Evolutionary conservation across 306 rosid genomes (phyloP).

Genomic region (Purshia tridentata): DNA sequence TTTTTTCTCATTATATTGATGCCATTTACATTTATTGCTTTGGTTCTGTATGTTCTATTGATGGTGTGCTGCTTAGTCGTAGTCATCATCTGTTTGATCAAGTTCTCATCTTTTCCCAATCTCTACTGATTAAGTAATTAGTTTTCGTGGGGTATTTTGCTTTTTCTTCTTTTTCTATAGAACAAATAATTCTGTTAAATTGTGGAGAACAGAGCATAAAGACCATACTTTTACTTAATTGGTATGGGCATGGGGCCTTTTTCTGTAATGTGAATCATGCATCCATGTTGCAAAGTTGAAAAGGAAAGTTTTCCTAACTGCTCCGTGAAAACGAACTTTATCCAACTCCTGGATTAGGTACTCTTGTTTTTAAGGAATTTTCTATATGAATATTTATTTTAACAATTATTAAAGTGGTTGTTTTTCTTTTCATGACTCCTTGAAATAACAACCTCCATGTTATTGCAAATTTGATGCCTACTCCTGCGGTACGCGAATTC

Average conservation of each 20-base stretch:
- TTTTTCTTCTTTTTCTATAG: background rate
- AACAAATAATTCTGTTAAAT: background rate
- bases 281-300: constrained; percentile 7
- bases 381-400: background rate
- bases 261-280: constrained; percentile 4
- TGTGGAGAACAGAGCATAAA: too few species aligned
- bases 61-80: background rate
- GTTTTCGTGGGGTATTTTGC: background rate
- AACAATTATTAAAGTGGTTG: background rate
- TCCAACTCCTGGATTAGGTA: background rate
- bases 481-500: background rate
- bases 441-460: background rate
- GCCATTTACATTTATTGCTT: background rate
- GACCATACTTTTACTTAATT: background rate
- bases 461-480: background rate
- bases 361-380: background rate
- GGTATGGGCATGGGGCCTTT: background rate
- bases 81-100: background rate
- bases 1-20: background rate
- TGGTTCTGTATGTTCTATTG: background rate
- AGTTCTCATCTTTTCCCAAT: background rate
- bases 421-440: background rate
- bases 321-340: background rate
- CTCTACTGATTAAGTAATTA: background rate
- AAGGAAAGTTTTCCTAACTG: background rate